These are phyloP conservation scores for Malassezia sympodialis DNA, from an alignment of 1,284 basidiomycete genomes.

Conservation along the genomic window DNA sequence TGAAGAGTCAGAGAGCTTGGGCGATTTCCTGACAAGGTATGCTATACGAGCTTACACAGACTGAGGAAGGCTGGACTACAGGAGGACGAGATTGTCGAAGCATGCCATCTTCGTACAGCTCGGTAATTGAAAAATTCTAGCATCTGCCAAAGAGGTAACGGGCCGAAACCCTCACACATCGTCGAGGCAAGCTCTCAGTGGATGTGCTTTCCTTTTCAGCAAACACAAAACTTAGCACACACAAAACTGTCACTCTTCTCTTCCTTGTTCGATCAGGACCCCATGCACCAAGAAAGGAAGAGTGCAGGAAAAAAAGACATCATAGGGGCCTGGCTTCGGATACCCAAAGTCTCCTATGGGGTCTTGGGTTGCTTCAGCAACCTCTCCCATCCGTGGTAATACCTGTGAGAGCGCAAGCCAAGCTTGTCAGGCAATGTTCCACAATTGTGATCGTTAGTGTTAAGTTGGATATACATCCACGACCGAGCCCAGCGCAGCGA, in stretches of 20 bases:
- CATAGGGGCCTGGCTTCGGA: not conserved
- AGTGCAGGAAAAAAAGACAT: conserved; percentile 14
- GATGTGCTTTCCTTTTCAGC: not conserved
- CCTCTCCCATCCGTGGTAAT: not conserved
- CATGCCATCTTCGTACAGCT: conserved; percentile 15
- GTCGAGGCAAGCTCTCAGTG: conserved; percentile 7
- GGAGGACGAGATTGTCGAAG: conserved; percentile 14
- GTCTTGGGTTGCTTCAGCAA: conserved; percentile 5
- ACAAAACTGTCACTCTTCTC: conserved; percentile 9
- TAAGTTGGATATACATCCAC: conserved; percentile 12
- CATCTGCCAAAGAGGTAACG: not conserved
- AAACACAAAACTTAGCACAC: not conserved
- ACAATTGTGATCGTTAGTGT: conserved; percentile 14
- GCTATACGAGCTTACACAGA: not conserved
- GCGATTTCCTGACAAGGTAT: conserved; percentile 13
- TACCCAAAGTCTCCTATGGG: not conserved
- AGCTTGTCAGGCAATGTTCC: conserved; percentile 6
- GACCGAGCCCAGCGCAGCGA: conserved; percentile 6
- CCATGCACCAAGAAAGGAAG: conserved; percentile 14
- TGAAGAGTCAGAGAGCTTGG: conserved; percentile 7
- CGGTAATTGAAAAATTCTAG: conserved; percentile 15
- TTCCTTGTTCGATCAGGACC: conserved; percentile 1
- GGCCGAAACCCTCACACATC: conserved; percentile 17
- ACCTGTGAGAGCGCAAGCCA: conserved; percentile 11
- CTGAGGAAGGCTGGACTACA: not conserved